Conservation (phyloP, 352 stramenopile species). For the Phytophthora capsici region DNA sequence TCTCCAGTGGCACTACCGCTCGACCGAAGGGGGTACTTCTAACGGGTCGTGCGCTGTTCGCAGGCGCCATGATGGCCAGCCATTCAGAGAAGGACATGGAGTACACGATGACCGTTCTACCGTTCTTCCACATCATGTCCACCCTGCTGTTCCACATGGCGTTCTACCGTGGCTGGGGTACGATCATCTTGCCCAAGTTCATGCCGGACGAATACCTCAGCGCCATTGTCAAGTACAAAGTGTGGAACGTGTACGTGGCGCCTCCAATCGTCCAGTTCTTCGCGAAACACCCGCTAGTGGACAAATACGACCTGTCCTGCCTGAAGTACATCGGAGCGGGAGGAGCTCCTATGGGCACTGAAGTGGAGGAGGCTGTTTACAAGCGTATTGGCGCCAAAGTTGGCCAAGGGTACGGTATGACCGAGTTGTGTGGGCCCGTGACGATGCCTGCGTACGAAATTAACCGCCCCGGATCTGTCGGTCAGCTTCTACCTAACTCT, state of each 20-base stretch:
- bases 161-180: conserved; percentile 62
- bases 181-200: conserved; percentile 89
- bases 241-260: conserved; percentile 63
- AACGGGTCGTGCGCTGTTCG: conserved; percentile 79
- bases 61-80: conserved; percentile 67
- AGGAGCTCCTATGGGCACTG: conserved; percentile 82
- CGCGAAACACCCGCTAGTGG: conserved; percentile 87
- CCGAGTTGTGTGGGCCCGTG: conserved; percentile 64
- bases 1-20: conserved; percentile 93
- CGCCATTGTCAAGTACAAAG: conserved; percentile 74
- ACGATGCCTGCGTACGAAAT: conserved; percentile 38
- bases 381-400: conserved; percentile 63
- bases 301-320: conserved; percentile 87
- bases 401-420: conserved; percentile 66
- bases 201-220: conserved; percentile 87
- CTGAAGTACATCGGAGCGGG: conserved; percentile 77
- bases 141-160: conserved; percentile 72
- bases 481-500: conserved; percentile 48
- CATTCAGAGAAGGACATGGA: conserved; percentile 48
- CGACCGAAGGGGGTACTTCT: conserved; percentile 91
- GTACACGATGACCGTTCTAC: conserved; percentile 63
- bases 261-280: conserved; percentile 85
- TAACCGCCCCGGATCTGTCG: conserved; percentile 37
- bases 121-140: conserved; percentile 95
- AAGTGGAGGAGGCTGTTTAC: conserved; percentile 68